Evolutionary conservation across 345 rosid genomes (phyloP), one percentile per base, ranked within the genome.

Genomic region (Mallotus nudiflorus): DNA sequence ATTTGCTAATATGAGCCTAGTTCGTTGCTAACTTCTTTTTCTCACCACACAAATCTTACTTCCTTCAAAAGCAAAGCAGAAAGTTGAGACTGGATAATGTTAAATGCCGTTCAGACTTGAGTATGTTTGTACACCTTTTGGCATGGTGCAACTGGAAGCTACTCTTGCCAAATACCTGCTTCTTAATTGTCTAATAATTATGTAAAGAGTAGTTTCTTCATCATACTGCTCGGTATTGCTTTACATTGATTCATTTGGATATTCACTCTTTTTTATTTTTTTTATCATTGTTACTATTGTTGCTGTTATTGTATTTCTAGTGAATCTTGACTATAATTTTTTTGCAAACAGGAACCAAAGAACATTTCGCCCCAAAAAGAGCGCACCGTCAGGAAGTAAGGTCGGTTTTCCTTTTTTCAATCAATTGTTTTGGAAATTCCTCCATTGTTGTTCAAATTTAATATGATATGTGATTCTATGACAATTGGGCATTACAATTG

Each of bases 311-410:
- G n/a, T n/a, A n/a, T 22, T 24, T 72, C 14, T 72, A 68, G 62
- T 33, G 25, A 54, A 54, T 56, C 67, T 73, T 22, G 39, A 62
- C 70, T 67, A 46, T 63, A 28, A 44, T 1, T 18, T 75, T 22
- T 60, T 31, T 78, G 67, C 29, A 70, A 78, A 76, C 87, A 94
- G 98, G 82, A 94, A 94, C 77, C 98, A 94, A 49, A 84, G 91
- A 82, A 95, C 99, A 52, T 95, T 95, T 77, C 97, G 99, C 58
- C 99, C 99, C 2, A 95, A 95, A 71, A 92, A 91, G 85, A 91
- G 97, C 65, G 98, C 97, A 22, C 97, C 98, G 35, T 90, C 98
- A 0, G 98, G 98, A 75, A 95, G 97, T 80, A 95, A 95, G 99
- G 97, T 95, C 70, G 45, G 91, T 82, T 27, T 29, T 27, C 63